These are phyloP conservation scores for Pyrus communis DNA, from an alignment of 306 rosid genomes.

Conservation along the genomic window DNA sequence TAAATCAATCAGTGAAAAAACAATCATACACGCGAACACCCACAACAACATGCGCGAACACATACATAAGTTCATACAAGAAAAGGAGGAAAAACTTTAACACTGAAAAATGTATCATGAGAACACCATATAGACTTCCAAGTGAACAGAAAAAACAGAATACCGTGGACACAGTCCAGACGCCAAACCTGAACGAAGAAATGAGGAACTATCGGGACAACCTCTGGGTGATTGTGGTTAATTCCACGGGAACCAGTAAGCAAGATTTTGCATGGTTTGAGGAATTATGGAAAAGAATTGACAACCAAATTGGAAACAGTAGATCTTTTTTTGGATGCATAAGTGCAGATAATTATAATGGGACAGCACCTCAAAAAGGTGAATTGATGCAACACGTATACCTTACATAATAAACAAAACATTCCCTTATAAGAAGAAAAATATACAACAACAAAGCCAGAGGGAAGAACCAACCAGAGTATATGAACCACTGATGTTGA, in stretches of 20 bases:
- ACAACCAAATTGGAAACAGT: neutral
- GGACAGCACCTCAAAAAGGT: neutral
- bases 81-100: neutral
- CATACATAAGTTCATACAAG: neutral
- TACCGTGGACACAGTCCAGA: neutral
- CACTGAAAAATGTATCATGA: neutral
- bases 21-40: neutral
- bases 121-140: neutral
- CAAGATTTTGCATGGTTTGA: neutral
- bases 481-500: conserved; percentile 78
- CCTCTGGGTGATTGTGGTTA: neutral
- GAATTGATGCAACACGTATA: conserved; percentile 3
- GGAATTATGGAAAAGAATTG: neutral
- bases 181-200: neutral
- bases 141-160: neutral
- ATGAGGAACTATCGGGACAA: neutral
- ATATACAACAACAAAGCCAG: neutral
- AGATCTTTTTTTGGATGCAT: neutral
- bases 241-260: neutral
- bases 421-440: neutral
- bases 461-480: conserved; percentile 68
- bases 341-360: neutral
- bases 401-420: neutral
- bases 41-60: neutral
- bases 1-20: conserved; percentile 12